These are phyloP conservation scores for Pelargonium citronellum DNA, from an alignment of 441 rosid genomes.

Conservation along the genomic window DNA sequence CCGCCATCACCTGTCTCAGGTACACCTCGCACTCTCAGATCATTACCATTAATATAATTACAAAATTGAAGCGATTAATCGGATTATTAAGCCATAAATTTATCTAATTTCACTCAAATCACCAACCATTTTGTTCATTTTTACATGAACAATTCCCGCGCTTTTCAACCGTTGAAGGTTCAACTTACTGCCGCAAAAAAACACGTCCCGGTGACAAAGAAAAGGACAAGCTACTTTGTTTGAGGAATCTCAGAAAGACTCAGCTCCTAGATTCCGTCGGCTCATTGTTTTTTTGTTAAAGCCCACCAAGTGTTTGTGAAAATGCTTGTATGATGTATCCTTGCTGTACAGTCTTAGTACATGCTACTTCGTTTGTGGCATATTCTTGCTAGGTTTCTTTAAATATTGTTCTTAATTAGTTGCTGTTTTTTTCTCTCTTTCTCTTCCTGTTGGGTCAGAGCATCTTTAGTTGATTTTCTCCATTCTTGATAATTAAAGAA, in stretches of 20 bases:
- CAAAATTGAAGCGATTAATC: too few species aligned
- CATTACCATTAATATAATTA: too few species aligned
- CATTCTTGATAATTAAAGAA: too few species aligned
- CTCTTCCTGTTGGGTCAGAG: too few species aligned
- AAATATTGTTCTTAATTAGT: too few species aligned
- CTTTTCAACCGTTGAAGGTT: constrained; percentile 1
- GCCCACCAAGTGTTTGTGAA: constrained; percentile 12
- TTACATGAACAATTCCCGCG: background rate
- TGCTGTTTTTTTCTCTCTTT: too few species aligned
- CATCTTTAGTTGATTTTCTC: too few species aligned
- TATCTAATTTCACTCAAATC: too few species aligned
- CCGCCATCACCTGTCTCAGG: constrained; percentile 10
- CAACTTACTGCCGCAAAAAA: background rate
- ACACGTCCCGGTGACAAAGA: background rate
- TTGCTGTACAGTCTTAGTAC: constrained; percentile 7
- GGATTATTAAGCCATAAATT: too few species aligned
- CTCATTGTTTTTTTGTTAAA: constrained; percentile 9
- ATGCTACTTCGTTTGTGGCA: constrained; percentile 1
- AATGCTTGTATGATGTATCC: background rate
- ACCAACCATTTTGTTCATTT: too few species aligned
- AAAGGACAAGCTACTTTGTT: constrained; percentile 22
- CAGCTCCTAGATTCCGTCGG: constrained; percentile 21
- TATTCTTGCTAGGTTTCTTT: background rate
- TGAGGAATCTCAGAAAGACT: constrained; percentile 21
- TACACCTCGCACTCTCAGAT: background rate